phyloP scores from a whole-genome alignment of 2,329 filamentous ascomycete species.

The Emergomyces pasteurianus region DNA sequence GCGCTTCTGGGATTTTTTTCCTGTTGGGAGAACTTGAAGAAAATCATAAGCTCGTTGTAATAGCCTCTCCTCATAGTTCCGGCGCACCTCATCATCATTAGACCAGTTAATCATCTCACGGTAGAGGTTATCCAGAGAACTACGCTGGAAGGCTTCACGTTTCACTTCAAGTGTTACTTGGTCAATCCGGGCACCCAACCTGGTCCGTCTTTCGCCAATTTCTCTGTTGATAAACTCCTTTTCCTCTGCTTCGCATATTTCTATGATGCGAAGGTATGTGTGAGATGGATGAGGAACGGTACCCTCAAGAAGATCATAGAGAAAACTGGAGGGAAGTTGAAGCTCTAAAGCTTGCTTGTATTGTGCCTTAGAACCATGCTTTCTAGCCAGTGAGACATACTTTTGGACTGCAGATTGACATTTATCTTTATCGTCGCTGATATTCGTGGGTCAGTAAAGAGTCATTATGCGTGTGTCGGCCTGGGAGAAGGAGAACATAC shows the following conservation, averaged over 20 bases:
- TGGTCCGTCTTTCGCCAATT: conserved; percentile 77
- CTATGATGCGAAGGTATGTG: conserved; percentile 71
- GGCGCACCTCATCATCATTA: conserved; percentile 69
- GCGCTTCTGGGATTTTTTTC: conserved; percentile 59
- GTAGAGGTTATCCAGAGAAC: conserved; percentile 70
- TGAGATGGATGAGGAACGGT: conserved; percentile 65
- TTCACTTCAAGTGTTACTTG: conserved; percentile 83
- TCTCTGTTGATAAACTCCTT: conserved; percentile 80
- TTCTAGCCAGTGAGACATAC: conserved; percentile 61
- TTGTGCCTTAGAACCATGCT: conserved; percentile 59
- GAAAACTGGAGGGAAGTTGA: conserved; percentile 64
- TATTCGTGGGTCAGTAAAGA: neutral
- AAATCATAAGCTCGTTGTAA: conserved; percentile 69
- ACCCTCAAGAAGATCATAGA: conserved; percentile 76
- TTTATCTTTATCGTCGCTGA: conserved; percentile 45
- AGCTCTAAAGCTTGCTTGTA: conserved; percentile 65
- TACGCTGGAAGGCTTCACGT: conserved; percentile 64
- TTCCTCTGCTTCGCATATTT: conserved; percentile 75
- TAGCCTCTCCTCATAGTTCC: conserved; percentile 82
- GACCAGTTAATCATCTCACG: conserved; percentile 82
- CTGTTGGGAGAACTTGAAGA: conserved; percentile 54
- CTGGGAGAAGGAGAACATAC: conserved; percentile 28
- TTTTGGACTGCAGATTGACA: conserved; percentile 61
- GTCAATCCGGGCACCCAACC: conserved; percentile 70
- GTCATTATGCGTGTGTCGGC: no score